Conservation (phyloP, 1,139 yeast genomes). For the Yamadazyma kanchanaburiensis region DNA sequence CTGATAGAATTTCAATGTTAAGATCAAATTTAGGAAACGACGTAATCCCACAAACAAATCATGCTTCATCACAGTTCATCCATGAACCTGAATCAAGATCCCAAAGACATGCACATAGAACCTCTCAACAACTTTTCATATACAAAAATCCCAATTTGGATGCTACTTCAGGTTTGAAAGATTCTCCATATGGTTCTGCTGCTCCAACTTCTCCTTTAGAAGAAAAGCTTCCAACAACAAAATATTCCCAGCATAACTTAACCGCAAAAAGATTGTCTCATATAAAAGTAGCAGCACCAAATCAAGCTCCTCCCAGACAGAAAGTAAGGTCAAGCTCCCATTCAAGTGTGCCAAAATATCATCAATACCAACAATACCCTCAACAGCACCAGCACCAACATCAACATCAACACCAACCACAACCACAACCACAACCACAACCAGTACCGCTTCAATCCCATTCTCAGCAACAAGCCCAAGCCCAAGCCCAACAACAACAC, state of each 20-base stretch:
- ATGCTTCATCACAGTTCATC: background rate
- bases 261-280: constrained; percentile 18
- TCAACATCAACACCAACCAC: no score
- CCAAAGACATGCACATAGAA: constrained; percentile 5
- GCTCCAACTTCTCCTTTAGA: constrained; percentile 14
- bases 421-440: constrained; percentile 6
- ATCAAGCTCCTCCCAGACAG: background rate
- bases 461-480: constrained; percentile 1
- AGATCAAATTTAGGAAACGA: constrained; percentile 22
- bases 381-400: no score
- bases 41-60: constrained; percentile 6
- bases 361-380: constrained; percentile 1
- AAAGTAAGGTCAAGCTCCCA: constrained; percentile 1
- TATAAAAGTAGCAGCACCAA: constrained; percentile 7
- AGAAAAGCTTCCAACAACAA: constrained; percentile 14
- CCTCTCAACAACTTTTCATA: constrained; percentile 13
- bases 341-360: constrained; percentile 6
- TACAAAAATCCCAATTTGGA: constrained; percentile 13
- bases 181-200: constrained; percentile 15
- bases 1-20: constrained; percentile 32
- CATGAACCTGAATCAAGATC: background rate
- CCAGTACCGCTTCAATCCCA: constrained; percentile 7
- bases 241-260: constrained; percentile 15
- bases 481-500: constrained; percentile 1
- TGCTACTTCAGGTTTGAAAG: constrained; percentile 9